Percentiles rank a stretch among this genome's conserved stretches.
phyloP scores from a whole-genome alignment of 495 filamentous ascomycete species.

The Penicillium fimorum region DNA sequence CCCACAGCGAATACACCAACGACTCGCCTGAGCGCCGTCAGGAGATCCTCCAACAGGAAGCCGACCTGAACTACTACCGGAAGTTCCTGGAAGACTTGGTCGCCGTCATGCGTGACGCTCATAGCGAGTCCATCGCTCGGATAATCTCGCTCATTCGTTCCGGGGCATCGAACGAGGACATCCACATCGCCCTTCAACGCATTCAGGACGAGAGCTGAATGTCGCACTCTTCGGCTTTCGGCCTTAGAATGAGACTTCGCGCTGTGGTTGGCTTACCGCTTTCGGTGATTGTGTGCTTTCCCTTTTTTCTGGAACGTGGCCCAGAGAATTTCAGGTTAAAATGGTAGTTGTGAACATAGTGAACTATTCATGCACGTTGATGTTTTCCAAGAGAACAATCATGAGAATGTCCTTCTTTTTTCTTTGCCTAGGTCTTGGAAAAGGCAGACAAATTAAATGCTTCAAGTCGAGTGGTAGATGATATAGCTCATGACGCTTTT shows the following conservation, averaged over 20 bases:
- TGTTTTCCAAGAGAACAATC: background rate
- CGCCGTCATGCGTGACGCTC: constrained; percentile 26
- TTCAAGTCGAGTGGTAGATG: background rate
- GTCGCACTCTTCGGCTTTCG: background rate
- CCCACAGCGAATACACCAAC: background rate
- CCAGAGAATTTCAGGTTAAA: background rate
- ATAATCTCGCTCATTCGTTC: constrained; percentile 35
- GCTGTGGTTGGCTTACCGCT: background rate
- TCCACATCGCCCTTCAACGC: constrained; percentile 26
- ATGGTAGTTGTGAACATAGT: background rate
- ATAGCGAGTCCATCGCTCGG: constrained; percentile 24
- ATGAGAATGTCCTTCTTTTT: background rate
- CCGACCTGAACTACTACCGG: constrained; percentile 28
- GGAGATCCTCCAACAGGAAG: background rate
- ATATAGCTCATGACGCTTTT: background rate
- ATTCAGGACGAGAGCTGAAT: background rate
- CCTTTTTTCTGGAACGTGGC: no score
- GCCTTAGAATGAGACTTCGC: background rate
- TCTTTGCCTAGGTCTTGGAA: background rate
- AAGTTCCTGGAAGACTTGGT: constrained; percentile 33
- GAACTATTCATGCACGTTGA: background rate
- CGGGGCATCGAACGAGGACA: constrained; percentile 33
- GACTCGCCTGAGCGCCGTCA: background rate
- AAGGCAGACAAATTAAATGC: background rate
- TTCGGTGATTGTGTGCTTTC: no score